Base-by-base conservation (phyloP, 805 yeast genomes). In the Metschnikowia dekortorum region DNA sequence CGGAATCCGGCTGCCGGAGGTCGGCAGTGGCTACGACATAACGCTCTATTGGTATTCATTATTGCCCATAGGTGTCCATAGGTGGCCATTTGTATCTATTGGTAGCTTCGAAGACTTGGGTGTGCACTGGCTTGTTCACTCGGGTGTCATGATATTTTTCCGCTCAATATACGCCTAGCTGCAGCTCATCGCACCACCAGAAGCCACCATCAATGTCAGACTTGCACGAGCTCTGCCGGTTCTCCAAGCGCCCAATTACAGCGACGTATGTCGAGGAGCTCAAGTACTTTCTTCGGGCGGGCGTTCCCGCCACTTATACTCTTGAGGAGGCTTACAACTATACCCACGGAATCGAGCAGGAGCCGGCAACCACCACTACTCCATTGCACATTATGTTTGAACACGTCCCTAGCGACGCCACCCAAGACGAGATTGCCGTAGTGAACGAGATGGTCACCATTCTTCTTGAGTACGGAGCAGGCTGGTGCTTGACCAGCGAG, bases 401-500 rank as follows among this genome's bases (percentile, higher is more conserved):
- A 41, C 73, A 80, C 40, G 58, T 85, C 10, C 76, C 77, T 1
- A 76, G 78, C 0, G 79, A 80, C 52, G 51, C 67, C 2, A 60
- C 68, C 0, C 74, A 67, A 0, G 86, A 81, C 49, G 73, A 74
- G 49, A 55, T 63, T 0, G 45, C 42, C 2, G 72, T 80, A 1
- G 76, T 84, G 0, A 51, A 69, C 32, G 64, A 68, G 10, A 75
- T 91, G 82, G 82, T 89, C 51, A 80, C 81, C 30, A 76, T 73
- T 18, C 66, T 91, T 51, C 84, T 91, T 56, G 82, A 87, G 61
- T 85, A 82, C 63, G 97, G 97, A 30, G 96, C 96, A 0, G 96
- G 95, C 8, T 91, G 97, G 97, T 84, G 86, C 66, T 74, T 87
- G 58, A 71, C 83, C 2, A 95, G 90, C 64, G 78, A 74, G 51